Evolutionary conservation across 1,284 basidiomycete species (phyloP).

Genomic region (Malassezia furfur): DNA sequence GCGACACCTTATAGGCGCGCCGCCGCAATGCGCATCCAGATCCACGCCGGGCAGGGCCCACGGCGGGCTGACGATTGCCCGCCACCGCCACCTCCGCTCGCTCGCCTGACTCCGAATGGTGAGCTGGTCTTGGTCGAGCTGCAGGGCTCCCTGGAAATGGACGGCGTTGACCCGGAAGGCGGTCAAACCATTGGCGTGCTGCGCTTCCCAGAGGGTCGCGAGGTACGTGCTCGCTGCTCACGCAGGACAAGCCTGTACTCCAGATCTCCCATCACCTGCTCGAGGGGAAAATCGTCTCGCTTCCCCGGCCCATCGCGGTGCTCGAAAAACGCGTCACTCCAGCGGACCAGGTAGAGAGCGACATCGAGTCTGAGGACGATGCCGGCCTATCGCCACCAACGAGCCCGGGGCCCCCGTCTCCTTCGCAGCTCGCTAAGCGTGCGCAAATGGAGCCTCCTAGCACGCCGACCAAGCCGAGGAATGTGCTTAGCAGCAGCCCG

Average conservation of each 20-base stretch:
- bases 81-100: conserved; percentile 7
- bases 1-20: no score
- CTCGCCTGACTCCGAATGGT: conserved; percentile 25
- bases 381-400: neutral
- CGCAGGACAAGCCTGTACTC: conserved; percentile 63
- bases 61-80: neutral
- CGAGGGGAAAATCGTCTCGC: conserved; percentile 69
- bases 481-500: conserved; percentile 14
- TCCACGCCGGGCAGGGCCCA: neutral
- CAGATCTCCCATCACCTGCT: conserved; percentile 76
- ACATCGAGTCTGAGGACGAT: neutral
- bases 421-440: conserved; percentile 10
- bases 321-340: conserved; percentile 25
- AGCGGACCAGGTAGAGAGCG: neutral
- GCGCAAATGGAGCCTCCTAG: neutral
- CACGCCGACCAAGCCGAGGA: neutral
- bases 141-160: conserved; percentile 43
- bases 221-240: conserved; percentile 40
- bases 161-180: conserved; percentile 19
- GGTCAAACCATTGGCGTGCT: conserved; percentile 32
- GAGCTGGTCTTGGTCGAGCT: conserved; percentile 44
- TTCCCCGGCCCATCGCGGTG: conserved; percentile 49
- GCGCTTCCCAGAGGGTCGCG: conserved; percentile 26
- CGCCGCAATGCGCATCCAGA: conserved; percentile 17
- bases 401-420: neutral